Conservation (phyloP, 1,139 yeast genomes). For the Suhomyces bokatorum region DNA sequence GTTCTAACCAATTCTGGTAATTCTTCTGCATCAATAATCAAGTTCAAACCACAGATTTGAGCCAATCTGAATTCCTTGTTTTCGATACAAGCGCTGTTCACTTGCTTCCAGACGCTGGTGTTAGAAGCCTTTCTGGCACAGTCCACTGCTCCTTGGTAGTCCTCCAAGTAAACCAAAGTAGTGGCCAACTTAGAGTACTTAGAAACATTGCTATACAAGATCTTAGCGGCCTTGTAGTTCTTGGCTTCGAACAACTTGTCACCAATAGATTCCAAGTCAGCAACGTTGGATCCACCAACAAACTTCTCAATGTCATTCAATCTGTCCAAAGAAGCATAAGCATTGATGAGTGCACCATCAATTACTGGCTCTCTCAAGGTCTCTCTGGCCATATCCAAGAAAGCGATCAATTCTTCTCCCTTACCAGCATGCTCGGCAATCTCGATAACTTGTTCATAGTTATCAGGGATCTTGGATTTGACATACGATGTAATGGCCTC, state of each 20-base stretch:
- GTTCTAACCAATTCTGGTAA: constrained; percentile 83
- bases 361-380: constrained; percentile 86
- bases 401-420: constrained; percentile 87
- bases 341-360: constrained; percentile 87
- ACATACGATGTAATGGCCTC: constrained; percentile 91
- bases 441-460: constrained; percentile 90
- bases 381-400: constrained; percentile 91
- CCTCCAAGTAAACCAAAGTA: constrained; percentile 86
- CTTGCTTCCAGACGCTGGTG: constrained; percentile 95
- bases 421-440: constrained; percentile 95
- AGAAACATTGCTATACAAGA: constrained; percentile 80
- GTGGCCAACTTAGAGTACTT: constrained; percentile 96
- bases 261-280: constrained; percentile 89
- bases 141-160: constrained; percentile 96
- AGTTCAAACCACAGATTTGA: constrained; percentile 96
- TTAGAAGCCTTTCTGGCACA: constrained; percentile 98
- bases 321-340: constrained; percentile 79
- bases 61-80: constrained; percentile 95
- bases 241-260: constrained; percentile 81
- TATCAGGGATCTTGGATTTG: constrained; percentile 87
- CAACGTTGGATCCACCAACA: constrained; percentile 86
- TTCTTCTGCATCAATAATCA: constrained; percentile 97
- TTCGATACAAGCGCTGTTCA: constrained; percentile 93
- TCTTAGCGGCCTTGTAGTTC: constrained; percentile 91
- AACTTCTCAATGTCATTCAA: constrained; percentile 81